Percentiles rank a stretch among this genome's conserved stretches.
phyloP scores from a whole-genome alignment of 1,284 basidiomycete genomes.

The Entoloma clypeatum region DNA sequence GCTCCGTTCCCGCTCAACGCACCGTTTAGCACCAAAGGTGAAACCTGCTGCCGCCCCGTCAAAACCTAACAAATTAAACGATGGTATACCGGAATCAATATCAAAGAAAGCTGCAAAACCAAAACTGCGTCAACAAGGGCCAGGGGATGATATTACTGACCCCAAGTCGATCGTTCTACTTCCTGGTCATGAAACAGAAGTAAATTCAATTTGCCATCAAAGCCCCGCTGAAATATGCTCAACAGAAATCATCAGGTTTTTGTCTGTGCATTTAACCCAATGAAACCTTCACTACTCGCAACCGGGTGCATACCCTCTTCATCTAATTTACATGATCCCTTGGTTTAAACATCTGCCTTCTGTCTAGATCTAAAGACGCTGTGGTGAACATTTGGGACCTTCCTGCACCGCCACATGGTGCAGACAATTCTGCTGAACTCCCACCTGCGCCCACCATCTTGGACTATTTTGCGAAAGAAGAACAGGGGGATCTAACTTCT shows the following conservation, averaged over 20 bases:
- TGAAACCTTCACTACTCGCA: constrained; percentile 56
- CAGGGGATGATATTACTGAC: constrained; percentile 33
- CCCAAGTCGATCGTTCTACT: constrained; percentile 47
- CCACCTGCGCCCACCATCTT: constrained; percentile 43
- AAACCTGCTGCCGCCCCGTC: constrained; percentile 22
- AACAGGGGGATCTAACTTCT: constrained; percentile 62
- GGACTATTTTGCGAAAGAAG: constrained; percentile 43
- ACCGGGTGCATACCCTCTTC: constrained; percentile 56
- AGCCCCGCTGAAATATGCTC: constrained; percentile 4
- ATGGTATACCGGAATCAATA: constrained; percentile 12
- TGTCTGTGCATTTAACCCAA: constrained; percentile 77
- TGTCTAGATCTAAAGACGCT: constrained; percentile 68
- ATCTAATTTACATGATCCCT: constrained; percentile 5
- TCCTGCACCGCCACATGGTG: constrained; percentile 36
- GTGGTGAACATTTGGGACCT: constrained; percentile 74
- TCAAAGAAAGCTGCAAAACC: constrained; percentile 18
- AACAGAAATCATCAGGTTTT: constrained; percentile 53
- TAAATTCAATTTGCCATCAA: constrained; percentile 23
- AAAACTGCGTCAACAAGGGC: constrained; percentile 31
- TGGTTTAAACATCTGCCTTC: constrained; percentile 10
- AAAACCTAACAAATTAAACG: constrained; percentile 18
- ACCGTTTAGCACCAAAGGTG: constrained; percentile 15
- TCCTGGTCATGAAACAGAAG: constrained; percentile 61
- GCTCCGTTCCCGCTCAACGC: constrained; percentile 10
- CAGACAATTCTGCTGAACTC: constrained; percentile 28